phyloP scores from a whole-genome alignment of 345 rosid species.

The Moricandia arvensis region DNA sequence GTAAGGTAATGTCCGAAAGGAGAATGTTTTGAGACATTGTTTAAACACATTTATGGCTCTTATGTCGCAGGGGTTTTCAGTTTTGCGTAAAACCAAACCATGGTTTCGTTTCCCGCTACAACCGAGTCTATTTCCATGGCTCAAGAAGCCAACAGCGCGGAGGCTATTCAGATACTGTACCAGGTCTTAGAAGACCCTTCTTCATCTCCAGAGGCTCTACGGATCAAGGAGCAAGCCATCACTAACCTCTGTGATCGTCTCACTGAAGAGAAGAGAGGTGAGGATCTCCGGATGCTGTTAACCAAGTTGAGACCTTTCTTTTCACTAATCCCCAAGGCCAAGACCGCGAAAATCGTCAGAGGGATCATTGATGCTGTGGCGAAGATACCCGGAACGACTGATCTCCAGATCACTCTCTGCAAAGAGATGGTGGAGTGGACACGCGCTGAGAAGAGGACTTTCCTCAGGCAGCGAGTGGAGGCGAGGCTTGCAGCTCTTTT shows the following conservation, averaged over 20 bases:
- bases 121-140: too few relatives aligned
- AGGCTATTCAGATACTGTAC: too few relatives aligned
- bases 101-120: too few relatives aligned
- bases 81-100: constrained; percentile 36
- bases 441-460: constrained; percentile 85
- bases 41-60: not conserved
- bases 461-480: constrained; percentile 89
- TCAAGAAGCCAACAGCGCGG: too few relatives aligned
- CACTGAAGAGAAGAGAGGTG: constrained; percentile 72
- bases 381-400: constrained; percentile 89
- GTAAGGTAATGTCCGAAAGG: not conserved
- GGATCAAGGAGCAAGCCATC: constrained; percentile 82
- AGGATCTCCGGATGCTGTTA: constrained; percentile 71
- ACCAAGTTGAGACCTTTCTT: constrained; percentile 84
- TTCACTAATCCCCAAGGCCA: constrained; percentile 87
- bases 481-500: constrained; percentile 92
- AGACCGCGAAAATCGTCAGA: constrained; percentile 88
- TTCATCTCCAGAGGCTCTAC: constrained; percentile 73
- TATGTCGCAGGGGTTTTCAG: constrained; percentile 38
- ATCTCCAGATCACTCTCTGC: constrained; percentile 87
- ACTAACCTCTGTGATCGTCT: constrained; percentile 74
- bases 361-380: constrained; percentile 87
- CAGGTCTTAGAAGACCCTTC: constrained; percentile 75
- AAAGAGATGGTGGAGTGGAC: constrained; percentile 93
- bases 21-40: not conserved